Conservation (phyloP, 495 filamentous ascomycete genomes). For the Trichoderma reesei region DNA sequence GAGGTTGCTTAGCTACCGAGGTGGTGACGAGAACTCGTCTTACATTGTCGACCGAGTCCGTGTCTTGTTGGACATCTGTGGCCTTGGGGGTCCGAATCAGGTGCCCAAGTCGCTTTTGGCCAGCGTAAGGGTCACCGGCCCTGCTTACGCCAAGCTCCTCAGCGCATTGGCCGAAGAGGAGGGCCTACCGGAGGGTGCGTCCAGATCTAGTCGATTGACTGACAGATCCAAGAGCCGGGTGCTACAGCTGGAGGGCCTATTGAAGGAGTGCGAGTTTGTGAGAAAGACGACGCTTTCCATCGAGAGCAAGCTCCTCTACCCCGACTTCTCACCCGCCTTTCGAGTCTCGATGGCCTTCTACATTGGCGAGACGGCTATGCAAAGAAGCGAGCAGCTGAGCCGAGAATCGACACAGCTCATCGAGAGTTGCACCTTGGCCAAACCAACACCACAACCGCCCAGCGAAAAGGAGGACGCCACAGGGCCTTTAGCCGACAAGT, state of each 20-base stretch:
- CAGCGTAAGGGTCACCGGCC: not conserved
- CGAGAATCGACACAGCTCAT: not conserved
- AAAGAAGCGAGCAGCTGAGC: not conserved
- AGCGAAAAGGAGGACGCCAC: no score
- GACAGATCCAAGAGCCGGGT: conserved; percentile 1
- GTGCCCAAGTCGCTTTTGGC: not conserved
- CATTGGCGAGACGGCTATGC: not conserved
- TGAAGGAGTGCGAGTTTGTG: not conserved
- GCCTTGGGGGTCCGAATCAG: not conserved
- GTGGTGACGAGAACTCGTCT: not conserved
- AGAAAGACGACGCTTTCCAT: not conserved
- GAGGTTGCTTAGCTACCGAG: not conserved
- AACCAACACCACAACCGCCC: not conserved
- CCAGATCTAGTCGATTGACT: not conserved
- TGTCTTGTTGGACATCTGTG: not conserved
- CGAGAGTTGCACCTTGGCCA: not conserved
- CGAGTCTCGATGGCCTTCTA: conserved; percentile 1
- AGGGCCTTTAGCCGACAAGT: not conserved
- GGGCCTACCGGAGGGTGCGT: not conserved
- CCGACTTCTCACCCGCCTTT: not conserved
- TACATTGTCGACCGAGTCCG: not conserved
- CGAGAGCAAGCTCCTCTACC: not conserved
- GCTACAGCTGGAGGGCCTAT: conserved; percentile 2
- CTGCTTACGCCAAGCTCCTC: not conserved
- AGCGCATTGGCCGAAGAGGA: not conserved